Evolutionary conservation across 371 early-diverging fungal genomes (phyloP).

Genomic region (Rhizopus delemar): DNA sequence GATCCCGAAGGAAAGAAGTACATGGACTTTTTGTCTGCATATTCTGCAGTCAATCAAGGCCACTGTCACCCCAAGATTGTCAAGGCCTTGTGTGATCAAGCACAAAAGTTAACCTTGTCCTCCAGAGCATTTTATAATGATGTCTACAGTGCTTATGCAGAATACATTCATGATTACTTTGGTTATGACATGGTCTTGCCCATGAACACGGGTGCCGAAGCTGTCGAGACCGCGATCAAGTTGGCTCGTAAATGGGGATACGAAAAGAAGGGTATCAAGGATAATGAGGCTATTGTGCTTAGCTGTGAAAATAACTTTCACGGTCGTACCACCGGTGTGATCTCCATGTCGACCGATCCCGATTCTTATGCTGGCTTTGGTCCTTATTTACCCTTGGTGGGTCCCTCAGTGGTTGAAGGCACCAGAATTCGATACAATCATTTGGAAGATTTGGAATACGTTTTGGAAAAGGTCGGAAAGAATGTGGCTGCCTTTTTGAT

Average conservation of each 20-base stretch:
- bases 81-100: slow-evolving; percentile 88
- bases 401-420: slow-evolving; percentile 70
- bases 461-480: slow-evolving; percentile 78
- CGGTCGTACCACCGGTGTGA: slow-evolving; percentile 93
- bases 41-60: slow-evolving; percentile 97
- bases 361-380: slow-evolving; percentile 87
- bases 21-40: slow-evolving; percentile 96
- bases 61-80: slow-evolving; percentile 97
- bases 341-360: slow-evolving; percentile 95
- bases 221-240: slow-evolving; percentile 97
- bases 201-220: slow-evolving; percentile 98
- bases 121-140: slow-evolving; percentile 98
- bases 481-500: slow-evolving; percentile 91
- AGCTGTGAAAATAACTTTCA: slow-evolving; percentile 93
- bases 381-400: slow-evolving; percentile 89
- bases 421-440: slow-evolving; percentile 78
- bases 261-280: slow-evolving; percentile 84
- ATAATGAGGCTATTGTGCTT: slow-evolving; percentile 83
- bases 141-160: slow-evolving; percentile 85
- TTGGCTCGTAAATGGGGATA: slow-evolving; percentile 98
- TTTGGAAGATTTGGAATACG: slow-evolving; percentile 85
- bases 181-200: slow-evolving; percentile 97
- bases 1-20: slow-evolving; percentile 95
- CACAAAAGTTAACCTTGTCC: slow-evolving; percentile 76
- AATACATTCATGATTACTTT: slow-evolving; percentile 92